Conservation (phyloP, 179 eudicot genomes). For the Heliamphora pulchella region DNA sequence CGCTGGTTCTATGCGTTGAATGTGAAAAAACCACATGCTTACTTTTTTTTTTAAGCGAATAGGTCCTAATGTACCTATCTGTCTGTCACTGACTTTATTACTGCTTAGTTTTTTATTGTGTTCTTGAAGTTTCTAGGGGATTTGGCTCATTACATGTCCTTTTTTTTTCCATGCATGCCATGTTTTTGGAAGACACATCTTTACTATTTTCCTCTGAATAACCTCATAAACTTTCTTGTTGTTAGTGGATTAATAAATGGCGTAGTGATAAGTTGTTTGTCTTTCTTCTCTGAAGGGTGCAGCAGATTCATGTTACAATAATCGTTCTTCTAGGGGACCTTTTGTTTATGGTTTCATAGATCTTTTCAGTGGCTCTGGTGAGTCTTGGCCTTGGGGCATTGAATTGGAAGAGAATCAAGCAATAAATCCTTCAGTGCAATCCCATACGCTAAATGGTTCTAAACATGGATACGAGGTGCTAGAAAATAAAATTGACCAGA, state of each 20-base stretch:
- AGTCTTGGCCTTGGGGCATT: slow-evolving; percentile 73
- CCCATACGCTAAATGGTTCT: slow-evolving; percentile 31
- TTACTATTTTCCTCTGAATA: no score
- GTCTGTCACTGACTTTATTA: no score
- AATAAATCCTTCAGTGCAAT: slow-evolving; percentile 32
- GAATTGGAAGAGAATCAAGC: slow-evolving; percentile 45
- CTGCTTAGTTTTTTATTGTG: no score
- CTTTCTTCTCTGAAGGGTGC: slow-evolving; percentile 31
- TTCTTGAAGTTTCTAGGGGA: no score
- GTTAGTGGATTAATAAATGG: not conserved
- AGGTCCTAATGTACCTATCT: no score
- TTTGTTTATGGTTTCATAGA: slow-evolving; percentile 77
- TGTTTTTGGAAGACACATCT: no score
- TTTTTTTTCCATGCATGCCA: no score
- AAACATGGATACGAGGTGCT: slow-evolving; percentile 44
- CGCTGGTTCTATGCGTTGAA: no score
- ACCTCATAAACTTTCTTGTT: no score
- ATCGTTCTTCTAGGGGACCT: slow-evolving; percentile 36
- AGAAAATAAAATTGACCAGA: slow-evolving; percentile 46
- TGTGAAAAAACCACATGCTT: no score
- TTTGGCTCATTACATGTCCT: no score
- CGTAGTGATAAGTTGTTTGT: slow-evolving; percentile 9
- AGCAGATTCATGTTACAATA: slow-evolving; percentile 24
- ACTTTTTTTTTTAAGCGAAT: no score
- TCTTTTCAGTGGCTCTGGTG: slow-evolving; percentile 85